phyloP scores from a whole-genome alignment of 2,329 filamentous ascomycete genomes.

The Penicillium sp. region DNA sequence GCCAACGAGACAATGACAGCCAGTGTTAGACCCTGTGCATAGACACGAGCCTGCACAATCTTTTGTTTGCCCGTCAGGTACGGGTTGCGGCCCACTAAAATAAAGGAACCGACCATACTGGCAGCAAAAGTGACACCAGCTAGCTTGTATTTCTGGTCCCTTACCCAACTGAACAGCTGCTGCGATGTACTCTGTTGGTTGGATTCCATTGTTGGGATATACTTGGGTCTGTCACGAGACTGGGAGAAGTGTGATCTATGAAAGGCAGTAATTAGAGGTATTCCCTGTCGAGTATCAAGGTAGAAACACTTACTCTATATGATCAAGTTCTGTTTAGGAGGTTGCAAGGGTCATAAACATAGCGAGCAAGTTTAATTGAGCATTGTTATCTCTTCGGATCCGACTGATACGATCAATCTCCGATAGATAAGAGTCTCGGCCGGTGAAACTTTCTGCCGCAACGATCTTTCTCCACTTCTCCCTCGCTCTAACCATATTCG shows the following conservation, averaged over 20 bases:
- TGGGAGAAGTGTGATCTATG: not conserved
- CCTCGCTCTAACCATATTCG: not conserved
- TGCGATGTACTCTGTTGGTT: not conserved
- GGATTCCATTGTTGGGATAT: not conserved
- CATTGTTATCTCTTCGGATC: not conserved
- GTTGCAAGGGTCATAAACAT: not conserved
- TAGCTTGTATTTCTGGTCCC: not conserved
- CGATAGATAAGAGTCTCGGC: not conserved
- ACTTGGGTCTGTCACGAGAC: not conserved
- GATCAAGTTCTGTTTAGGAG: not conserved
- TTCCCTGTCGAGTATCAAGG: not conserved
- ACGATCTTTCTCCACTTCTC: not conserved
- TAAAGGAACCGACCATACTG: not conserved
- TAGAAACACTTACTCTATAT: not conserved
- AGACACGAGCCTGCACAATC: not conserved
- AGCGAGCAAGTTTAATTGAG: not conserved
- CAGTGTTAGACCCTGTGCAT: not conserved
- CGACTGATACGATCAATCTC: conserved; percentile 3
- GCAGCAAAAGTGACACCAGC: not conserved
- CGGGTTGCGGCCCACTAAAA: not conserved
- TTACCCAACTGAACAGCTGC: not conserved
- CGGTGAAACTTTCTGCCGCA: not conserved
- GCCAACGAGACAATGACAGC: not conserved
- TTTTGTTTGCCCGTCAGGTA: not conserved
- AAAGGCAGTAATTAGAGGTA: not conserved